These are phyloP conservation scores for Fusarium sambucinum DNA, from an alignment of 2,329 filamentous ascomycete genomes.

Conservation along the genomic window DNA sequence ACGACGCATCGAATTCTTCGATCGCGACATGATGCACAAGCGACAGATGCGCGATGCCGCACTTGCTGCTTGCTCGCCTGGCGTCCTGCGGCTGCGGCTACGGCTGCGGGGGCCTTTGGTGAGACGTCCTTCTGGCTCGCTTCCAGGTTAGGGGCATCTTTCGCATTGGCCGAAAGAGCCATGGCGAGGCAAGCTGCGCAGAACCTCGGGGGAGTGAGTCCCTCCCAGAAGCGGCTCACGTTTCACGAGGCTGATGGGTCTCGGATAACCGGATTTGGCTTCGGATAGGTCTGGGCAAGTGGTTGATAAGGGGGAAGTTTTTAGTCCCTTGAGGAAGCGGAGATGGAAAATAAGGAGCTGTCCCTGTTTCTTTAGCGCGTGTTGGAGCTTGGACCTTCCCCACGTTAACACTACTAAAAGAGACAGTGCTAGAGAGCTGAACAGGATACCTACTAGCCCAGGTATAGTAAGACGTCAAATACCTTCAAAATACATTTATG, in stretches of 20 bases:
- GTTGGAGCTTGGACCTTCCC: constrained; percentile 37
- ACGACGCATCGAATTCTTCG: constrained; percentile 64
- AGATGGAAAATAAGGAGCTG: constrained; percentile 24
- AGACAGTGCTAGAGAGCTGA: not conserved
- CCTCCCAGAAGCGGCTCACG: constrained; percentile 3
- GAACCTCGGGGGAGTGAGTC: not conserved
- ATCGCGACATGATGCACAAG: constrained; percentile 66
- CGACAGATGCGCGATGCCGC: constrained; percentile 64
- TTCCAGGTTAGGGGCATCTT: constrained; percentile 38
- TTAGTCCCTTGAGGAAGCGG: constrained; percentile 28
- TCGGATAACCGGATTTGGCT: not conserved
- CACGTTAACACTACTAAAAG: constrained; percentile 16
- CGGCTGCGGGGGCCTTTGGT: constrained; percentile 41
- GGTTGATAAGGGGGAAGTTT: constrained; percentile 31
- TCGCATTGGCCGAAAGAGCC: constrained; percentile 31
- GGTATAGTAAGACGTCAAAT: too few relatives aligned
- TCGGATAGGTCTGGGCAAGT: not conserved
- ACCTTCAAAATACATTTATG: not conserved
- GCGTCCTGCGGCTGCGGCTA: constrained; percentile 22
- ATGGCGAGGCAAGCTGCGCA: constrained; percentile 24
- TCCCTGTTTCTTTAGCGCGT: constrained; percentile 1
- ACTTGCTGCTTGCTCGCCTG: constrained; percentile 54
- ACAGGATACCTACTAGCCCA: too few relatives aligned
- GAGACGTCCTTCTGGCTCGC: constrained; percentile 53
- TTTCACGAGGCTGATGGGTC: constrained; percentile 2